These are phyloP conservation scores for Triticum timopheevii DNA, from an alignment of 176 grass and related monocot genomes.

Conservation along the genomic window DNA sequence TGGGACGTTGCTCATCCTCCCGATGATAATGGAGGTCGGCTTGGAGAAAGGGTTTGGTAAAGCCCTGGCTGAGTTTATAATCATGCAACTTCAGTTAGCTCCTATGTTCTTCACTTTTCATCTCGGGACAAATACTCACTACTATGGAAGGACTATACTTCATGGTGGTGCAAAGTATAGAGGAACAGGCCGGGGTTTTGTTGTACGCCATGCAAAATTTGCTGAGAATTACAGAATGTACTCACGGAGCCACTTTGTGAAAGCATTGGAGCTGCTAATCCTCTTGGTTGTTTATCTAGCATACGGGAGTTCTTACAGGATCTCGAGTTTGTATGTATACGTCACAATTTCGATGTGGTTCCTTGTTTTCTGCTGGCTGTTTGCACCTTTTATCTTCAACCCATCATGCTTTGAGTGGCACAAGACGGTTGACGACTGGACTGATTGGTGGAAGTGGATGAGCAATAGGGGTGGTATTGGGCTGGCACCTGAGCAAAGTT, in stretches of 20 bases:
- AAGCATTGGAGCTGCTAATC: conserved; percentile 64
- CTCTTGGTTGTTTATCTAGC: conserved; percentile 66
- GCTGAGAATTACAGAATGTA: conserved; percentile 83
- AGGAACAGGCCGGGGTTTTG: conserved; percentile 68
- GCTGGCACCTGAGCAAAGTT: conserved; percentile 60
- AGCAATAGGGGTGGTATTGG: conserved; percentile 65
- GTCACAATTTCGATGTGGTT: conserved; percentile 71
- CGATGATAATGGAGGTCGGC: conserved; percentile 73
- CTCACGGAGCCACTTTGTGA: conserved; percentile 74
- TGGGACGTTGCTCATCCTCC: conserved; percentile 54
- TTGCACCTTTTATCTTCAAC: conserved; percentile 80
- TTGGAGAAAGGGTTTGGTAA: conserved; percentile 71
- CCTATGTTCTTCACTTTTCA: conserved; percentile 73
- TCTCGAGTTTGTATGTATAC: conserved; percentile 54
- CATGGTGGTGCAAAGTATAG: conserved; percentile 80
- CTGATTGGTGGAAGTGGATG: conserved; percentile 77
- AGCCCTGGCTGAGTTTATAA: conserved; percentile 66
- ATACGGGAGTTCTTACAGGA: conserved; percentile 51
- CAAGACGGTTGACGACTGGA: conserved; percentile 72
- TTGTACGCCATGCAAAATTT: conserved; percentile 68
- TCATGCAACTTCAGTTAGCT: conserved; percentile 77
- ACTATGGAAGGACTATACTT: conserved; percentile 67
- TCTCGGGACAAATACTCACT: conserved; percentile 76
- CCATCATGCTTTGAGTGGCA: conserved; percentile 85
- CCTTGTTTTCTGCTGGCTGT: conserved; percentile 63